These are phyloP conservation scores for Hymenoscyphus occultus DNA, from an alignment of 2,329 filamentous ascomycete species.

Conservation along the genomic window DNA sequence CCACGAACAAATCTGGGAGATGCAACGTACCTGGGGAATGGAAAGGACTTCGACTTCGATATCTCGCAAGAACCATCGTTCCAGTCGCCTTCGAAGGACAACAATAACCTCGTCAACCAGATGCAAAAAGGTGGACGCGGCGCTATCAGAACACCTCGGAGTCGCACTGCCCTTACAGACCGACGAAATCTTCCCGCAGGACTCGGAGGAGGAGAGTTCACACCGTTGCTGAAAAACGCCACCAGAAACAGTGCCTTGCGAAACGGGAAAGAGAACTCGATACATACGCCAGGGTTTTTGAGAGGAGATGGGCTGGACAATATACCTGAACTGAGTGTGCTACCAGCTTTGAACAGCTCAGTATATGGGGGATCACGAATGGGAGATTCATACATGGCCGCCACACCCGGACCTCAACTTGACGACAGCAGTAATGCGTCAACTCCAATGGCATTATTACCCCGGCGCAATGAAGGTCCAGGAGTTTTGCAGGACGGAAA, in stretches of 20 bases:
- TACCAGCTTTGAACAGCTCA: conserved; percentile 72
- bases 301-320: conserved; percentile 56
- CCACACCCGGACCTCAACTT: conserved; percentile 72
- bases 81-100: conserved; percentile 71
- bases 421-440: conserved; percentile 78
- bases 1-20: conserved; percentile 83
- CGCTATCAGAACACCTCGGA: conserved; percentile 65
- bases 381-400: conserved; percentile 55
- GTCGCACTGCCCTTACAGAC: conserved; percentile 66
- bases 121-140: conserved; percentile 63
- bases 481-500: conserved; percentile 81
- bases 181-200: conserved; percentile 65
- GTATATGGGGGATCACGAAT: conserved; percentile 64
- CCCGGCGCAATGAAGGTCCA: conserved; percentile 59
- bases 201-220: conserved; percentile 76
- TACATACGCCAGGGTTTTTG: conserved; percentile 67
- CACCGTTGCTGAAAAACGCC: conserved; percentile 83
- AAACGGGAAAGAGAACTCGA: conserved; percentile 58
- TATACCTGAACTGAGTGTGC: conserved; percentile 68
- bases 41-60: conserved; percentile 64
- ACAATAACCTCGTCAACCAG: conserved; percentile 72
- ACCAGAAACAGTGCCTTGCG: conserved; percentile 68
- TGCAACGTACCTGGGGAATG: conserved; percentile 71
- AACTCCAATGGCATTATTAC: conserved; percentile 73
- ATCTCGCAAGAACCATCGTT: conserved; percentile 88